Conservation (phyloP, 257 asterid genomes). For the Salvia hispanica region DNA sequence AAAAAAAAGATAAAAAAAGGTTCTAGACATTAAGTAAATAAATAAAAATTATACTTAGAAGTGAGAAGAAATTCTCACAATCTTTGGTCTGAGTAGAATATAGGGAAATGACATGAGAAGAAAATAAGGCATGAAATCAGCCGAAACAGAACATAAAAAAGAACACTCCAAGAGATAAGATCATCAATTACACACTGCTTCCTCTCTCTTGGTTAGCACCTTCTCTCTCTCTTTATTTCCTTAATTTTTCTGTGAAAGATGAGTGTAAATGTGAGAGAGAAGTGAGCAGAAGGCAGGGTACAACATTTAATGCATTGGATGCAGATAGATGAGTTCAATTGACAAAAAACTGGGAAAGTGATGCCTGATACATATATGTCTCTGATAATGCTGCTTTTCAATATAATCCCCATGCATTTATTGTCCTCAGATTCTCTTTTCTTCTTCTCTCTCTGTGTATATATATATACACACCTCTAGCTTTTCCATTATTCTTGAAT, state of each 20-base stretch:
- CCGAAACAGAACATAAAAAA: slow-evolving; percentile 23
- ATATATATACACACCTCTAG: too few relatives aligned
- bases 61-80: slow-evolving; percentile 18
- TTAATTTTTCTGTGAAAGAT: too few relatives aligned
- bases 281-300: slow-evolving; percentile 29
- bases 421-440: slow-evolving; percentile 37
- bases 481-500: too few relatives aligned
- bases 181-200: slow-evolving; percentile 24
- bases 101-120: slow-evolving; percentile 14
- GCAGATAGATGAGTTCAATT: slow-evolving; percentile 31
- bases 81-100: slow-evolving; percentile 29
- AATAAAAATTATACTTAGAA: too few relatives aligned
- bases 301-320: slow-evolving; percentile 42
- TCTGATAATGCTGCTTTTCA: slow-evolving; percentile 33
- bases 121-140: slow-evolving; percentile 37
- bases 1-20: too few relatives aligned
- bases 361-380: slow-evolving; percentile 9
- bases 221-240: slow-evolving; percentile 24
- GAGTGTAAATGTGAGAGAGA: slow-evolving; percentile 24
- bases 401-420: slow-evolving; percentile 51
- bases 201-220: slow-evolving; percentile 30
- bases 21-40: too few relatives aligned
- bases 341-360: slow-evolving; percentile 28
- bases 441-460: slow-evolving; percentile 13
- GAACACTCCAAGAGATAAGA: slow-evolving; percentile 25